A percentile compares a stretch with the other conserved stretches of the same genome.
Conservation (phyloP, 371 early-diverging fungal genomes). For the Mucor piriformis region DNA sequence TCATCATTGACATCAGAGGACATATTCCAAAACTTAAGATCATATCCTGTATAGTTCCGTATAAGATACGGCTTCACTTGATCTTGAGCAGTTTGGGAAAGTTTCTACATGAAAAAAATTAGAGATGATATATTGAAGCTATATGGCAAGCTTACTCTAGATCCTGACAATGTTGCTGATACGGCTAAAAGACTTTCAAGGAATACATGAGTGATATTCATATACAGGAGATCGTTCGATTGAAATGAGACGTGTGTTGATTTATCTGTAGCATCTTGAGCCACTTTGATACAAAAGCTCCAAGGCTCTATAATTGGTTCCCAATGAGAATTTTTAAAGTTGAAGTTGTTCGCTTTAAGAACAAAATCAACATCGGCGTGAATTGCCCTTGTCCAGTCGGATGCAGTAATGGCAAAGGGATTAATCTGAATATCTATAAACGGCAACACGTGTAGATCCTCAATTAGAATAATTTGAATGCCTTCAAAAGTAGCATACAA, state of each 20-base stretch:
- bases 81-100: conserved; percentile 37
- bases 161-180: conserved; percentile 32
- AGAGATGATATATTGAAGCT: neutral
- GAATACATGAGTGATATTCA: conserved; percentile 77
- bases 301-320: conserved; percentile 89
- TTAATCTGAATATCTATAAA: conserved; percentile 74
- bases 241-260: conserved; percentile 47
- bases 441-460: conserved; percentile 80
- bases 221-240: conserved; percentile 64
- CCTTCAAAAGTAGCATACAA: conserved; percentile 58
- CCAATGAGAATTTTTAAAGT: conserved; percentile 90
- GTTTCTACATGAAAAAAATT: conserved; percentile 16
- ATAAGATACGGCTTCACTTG: conserved; percentile 70
- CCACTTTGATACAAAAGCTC: conserved; percentile 47
- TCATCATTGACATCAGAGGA: conserved; percentile 34
- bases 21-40: conserved; percentile 80
- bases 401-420: conserved; percentile 63
- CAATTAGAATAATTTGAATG: conserved; percentile 75
- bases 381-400: conserved; percentile 78
- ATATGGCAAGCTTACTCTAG: conserved; percentile 19
- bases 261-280: conserved; percentile 36
- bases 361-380: conserved; percentile 72
- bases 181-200: conserved; percentile 65
- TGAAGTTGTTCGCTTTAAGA: conserved; percentile 83
- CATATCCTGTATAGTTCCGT: conserved; percentile 77